phyloP scores from a whole-genome alignment of 768 basidiomycete genomes.

The Agaricus sinodeliciosus region DNA sequence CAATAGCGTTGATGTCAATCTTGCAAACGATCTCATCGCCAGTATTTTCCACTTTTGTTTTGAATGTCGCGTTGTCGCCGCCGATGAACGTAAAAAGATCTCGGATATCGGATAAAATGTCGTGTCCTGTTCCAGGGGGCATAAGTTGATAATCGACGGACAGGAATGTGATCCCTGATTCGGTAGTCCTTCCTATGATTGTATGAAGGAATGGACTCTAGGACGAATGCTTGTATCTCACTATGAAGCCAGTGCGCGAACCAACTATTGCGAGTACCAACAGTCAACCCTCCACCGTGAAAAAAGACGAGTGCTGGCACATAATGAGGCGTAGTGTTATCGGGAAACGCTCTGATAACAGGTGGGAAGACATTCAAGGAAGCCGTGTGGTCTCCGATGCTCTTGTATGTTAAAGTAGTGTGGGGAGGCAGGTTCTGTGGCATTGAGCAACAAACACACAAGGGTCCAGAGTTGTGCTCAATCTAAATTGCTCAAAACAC shows the following conservation, averaged over 20 bases:
- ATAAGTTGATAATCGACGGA: conserved; percentile 60
- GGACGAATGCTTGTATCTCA: conserved; percentile 18
- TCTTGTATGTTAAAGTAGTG: conserved; percentile 17
- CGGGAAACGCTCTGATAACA: not conserved
- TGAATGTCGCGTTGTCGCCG: conserved; percentile 9
- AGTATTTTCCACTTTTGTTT: not conserved
- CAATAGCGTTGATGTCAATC: conserved; percentile 39
- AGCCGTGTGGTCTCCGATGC: conserved; percentile 4
- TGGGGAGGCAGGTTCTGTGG: not conserved
- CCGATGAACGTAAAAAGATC: conserved; percentile 47
- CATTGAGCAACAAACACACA: not conserved
- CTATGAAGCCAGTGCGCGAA: conserved; percentile 61
- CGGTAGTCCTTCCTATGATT: conserved; percentile 36
- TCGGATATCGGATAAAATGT: conserved; percentile 50
- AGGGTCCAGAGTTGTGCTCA: too few species aligned
- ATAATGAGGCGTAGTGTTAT: not conserved
- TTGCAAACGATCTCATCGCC: conserved; percentile 16
- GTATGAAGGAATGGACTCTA: not conserved
- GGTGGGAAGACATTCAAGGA: conserved; percentile 20
- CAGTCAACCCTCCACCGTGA: conserved; percentile 54
- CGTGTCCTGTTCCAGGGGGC: conserved; percentile 46
- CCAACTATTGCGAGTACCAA: conserved; percentile 54
- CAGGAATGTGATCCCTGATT: conserved; percentile 49
- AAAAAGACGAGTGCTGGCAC: conserved; percentile 36
- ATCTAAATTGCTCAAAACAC: not conserved